Evolutionary conservation across 768 basidiomycete species (phyloP).

Genomic region (Boletus huronensis): DNA sequence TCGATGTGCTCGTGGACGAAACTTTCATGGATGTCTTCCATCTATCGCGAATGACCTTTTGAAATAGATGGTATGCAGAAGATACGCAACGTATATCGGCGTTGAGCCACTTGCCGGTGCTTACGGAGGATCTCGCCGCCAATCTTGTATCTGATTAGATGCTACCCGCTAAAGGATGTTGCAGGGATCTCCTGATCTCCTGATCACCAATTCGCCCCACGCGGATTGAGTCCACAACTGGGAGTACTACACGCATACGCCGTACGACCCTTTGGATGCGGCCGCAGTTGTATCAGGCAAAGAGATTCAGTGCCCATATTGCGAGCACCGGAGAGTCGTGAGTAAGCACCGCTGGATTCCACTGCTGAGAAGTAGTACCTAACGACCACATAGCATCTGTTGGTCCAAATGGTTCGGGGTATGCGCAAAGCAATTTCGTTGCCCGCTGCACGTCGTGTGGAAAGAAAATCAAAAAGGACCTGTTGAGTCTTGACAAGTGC

Average conservation of each 20-base stretch:
- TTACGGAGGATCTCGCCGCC: constrained; percentile 6
- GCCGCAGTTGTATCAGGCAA: constrained; percentile 15
- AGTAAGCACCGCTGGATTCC: constrained; percentile 19
- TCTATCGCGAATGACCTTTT: neutral
- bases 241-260: neutral
- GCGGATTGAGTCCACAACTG: constrained; percentile 7
- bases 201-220: constrained; percentile 6
- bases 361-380: neutral
- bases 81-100: constrained; percentile 4
- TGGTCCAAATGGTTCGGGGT: constrained; percentile 39
- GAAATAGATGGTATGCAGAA: constrained; percentile 26
- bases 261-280: constrained; percentile 24
- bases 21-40: neutral
- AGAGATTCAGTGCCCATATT: constrained; percentile 31
- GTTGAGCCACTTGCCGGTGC: neutral
- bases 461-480: constrained; percentile 35
- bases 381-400: constrained; percentile 35
- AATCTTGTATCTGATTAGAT: constrained; percentile 3
- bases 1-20: constrained; percentile 37
- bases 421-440: constrained; percentile 42
- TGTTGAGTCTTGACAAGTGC: constrained; percentile 36
- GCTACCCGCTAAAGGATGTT: neutral
- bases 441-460: constrained; percentile 34
- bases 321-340: constrained; percentile 9
- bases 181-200: constrained; percentile 8